phyloP scores from a whole-genome alignment of 2,329 filamentous ascomycete genomes.

The Xylariales sp. region DNA sequence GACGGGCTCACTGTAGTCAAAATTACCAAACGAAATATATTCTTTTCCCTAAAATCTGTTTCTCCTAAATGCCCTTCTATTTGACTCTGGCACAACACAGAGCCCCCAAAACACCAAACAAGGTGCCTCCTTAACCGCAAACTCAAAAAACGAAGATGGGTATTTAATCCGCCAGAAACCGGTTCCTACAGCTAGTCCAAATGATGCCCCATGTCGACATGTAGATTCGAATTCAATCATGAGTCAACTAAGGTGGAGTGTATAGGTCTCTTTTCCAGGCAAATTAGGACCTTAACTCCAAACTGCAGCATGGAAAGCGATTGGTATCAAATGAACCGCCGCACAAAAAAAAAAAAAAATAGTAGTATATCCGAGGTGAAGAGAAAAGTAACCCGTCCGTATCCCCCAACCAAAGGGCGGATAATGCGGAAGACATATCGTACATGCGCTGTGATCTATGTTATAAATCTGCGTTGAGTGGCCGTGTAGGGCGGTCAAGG shows the following conservation, averaged over 20 bases:
- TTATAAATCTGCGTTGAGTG: slow-evolving; percentile 9
- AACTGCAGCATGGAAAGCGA: slow-evolving; percentile 33
- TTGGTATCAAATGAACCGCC: slow-evolving; percentile 49
- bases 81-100: slow-evolving; percentile 25
- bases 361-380: slow-evolving; percentile 44
- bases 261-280: slow-evolving; percentile 23
- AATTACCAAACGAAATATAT: slow-evolving; percentile 17
- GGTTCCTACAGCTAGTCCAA: slow-evolving; percentile 12
- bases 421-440: slow-evolving; percentile 31
- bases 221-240: slow-evolving; percentile 10
- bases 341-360: slow-evolving; percentile 42
- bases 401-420: slow-evolving; percentile 26
- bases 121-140: slow-evolving; percentile 23
- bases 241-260: slow-evolving; percentile 12
- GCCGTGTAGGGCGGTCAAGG: slow-evolving; percentile 7
- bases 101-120: slow-evolving; percentile 25
- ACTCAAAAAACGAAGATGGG: slow-evolving; percentile 35
- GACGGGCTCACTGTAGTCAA: background rate
- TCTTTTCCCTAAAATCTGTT: slow-evolving; percentile 18
- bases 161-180: slow-evolving; percentile 37
- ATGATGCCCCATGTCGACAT: slow-evolving; percentile 17
- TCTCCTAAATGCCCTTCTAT: slow-evolving; percentile 27
- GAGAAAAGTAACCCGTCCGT: slow-evolving; percentile 39
- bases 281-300: slow-evolving; percentile 39
- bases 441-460: slow-evolving; percentile 35